Base-by-base conservation (phyloP, 2,329 filamentous ascomycete genomes). In the Penicillium sp. region DNA sequence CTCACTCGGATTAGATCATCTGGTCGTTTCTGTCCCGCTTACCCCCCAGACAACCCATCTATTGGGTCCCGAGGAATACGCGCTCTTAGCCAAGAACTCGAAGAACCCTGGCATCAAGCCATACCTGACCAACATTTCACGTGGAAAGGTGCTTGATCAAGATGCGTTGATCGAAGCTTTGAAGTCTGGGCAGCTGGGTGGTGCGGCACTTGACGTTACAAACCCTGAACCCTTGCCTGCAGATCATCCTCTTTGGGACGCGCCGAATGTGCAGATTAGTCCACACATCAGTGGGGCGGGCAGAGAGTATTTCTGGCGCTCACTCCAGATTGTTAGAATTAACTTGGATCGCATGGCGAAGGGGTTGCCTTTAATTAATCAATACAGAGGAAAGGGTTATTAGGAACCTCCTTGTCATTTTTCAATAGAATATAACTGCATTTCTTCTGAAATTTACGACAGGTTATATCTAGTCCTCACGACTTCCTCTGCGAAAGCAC, bases 191-290 rank as follows among this genome's bases (percentile, higher is more conserved):
- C 77, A 79, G 2, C 67, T 89, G 27, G 72, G 78, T 3, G 89
- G 89, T 27, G 90, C 89, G 0, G 89, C 89, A 1, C 73, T 93
- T 40, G 89, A 92, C 68, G 89, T 93, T 1, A 89, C 89, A 1
- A 89, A 92, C 57, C 89, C 89, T 0, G 90, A 93, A 70, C 90
- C 90, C 0, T 69, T 93, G 59, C 88, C 89, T 0, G 73, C 79
- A 2, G 83, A 87, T 4, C 84, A 89, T 67, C 81, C 83, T 59
- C 73, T 93, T 49, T 93, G 89, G 89, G 81, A 77, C 25, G 77
- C 86, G 14, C 82, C 83, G 56, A 91, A 92, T 69, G 78, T 88
- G 15, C 81, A 88, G 49, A 82, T 93, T 44, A 88, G 85, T 59
- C 86, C 86, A 56, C 87, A 89, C 77, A 75, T 88, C 3, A 87